phyloP scores from a whole-genome alignment of 1,284 basidiomycete species.

The Anthracocystis panici-leucophaei region DNA sequence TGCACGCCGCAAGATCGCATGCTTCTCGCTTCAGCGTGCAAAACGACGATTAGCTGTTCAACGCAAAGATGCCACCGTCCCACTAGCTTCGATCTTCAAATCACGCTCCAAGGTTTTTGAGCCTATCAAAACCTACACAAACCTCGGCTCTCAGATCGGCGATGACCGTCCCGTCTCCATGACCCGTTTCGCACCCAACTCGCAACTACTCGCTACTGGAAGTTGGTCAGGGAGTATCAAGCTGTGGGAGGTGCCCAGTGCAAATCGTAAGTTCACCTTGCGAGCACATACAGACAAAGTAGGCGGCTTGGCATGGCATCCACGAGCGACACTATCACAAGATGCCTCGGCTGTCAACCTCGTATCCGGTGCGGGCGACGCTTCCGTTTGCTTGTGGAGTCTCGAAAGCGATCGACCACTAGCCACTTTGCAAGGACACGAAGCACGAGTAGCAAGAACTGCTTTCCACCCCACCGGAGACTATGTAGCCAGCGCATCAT shows the following conservation, averaged over 20 bases:
- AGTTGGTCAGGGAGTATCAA: slow-evolving; percentile 96
- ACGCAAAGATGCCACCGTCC: slow-evolving; percentile 84
- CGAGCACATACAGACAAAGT: slow-evolving; percentile 89
- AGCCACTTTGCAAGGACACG: slow-evolving; percentile 85
- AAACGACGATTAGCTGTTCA: slow-evolving; percentile 89
- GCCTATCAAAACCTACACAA: slow-evolving; percentile 90
- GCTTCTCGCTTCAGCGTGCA: slow-evolving; percentile 94
- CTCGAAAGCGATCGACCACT: slow-evolving; percentile 79
- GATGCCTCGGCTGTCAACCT: slow-evolving; percentile 81
- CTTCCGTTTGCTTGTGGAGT: slow-evolving; percentile 88
- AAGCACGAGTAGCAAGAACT: slow-evolving; percentile 88
- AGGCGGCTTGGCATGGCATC: slow-evolving; percentile 97
- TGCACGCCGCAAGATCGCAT: slow-evolving; percentile 84
- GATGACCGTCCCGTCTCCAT: slow-evolving; percentile 93
- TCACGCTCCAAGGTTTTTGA: slow-evolving; percentile 88
- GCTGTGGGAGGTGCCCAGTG: slow-evolving; percentile 90
- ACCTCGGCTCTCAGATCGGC: slow-evolving; percentile 95
- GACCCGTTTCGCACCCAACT: slow-evolving; percentile 94
- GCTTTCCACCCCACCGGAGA: slow-evolving; percentile 95
- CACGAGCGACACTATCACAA: slow-evolving; percentile 86
- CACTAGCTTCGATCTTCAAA: slow-evolving; percentile 90
- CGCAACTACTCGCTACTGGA: slow-evolving; percentile 85
- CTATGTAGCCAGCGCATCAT: slow-evolving; percentile 93
- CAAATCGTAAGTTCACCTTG: slow-evolving; percentile 43
- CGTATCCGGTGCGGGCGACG: slow-evolving; percentile 90